Base-by-base conservation (phyloP, 805 yeast species). In the Wickerhamiella brachini region DNA sequence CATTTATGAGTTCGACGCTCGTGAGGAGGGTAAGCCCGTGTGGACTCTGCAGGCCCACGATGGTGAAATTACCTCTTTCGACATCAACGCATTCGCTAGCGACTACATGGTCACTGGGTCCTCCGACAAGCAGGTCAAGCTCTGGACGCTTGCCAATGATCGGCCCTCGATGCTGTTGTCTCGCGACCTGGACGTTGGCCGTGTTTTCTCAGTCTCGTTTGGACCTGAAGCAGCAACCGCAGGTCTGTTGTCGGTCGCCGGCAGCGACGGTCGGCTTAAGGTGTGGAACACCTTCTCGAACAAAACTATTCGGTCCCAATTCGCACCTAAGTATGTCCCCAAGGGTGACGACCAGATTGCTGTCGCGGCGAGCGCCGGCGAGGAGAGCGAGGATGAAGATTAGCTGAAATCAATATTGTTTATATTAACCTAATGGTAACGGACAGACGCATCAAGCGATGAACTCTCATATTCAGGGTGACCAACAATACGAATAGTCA, bases 11-110 rank as follows among this genome's bases (percentile, higher is more conserved):
- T 90, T 83, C 61, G 98, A 90, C 66, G 83, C 86, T 45, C 79
- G 95, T 65, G 70, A 69, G 48, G 77, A 73, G 39, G 75, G 73
- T 45, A 70, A 73, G 52, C 89, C 97, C 18, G 61, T 90, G 31
- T 93, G 98, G 98, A 86, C 95, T 2, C 73, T 93, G 59, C 95
- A 93, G 67, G 97, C 97, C 2, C 98, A 93, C 65, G 97, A 93
- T 68, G 78, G 95, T 2, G 97, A 95, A 54, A 83, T 93, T 54
- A 83, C 96, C 4, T 74, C 90, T 1, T 74, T 93, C 58, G 83
- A 82, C 57, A 75, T 81, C 38, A 89, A 86, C 68, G 63, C 65
- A 23, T 76, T 71, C 62, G 65, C 87, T 31, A 80, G 81, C 23
- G 93, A 90, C 18, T 69, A 85, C 73, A 67, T 93, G 62, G 79